Evolutionary conservation across 1,139 yeast genomes (phyloP).

Genomic region (Pichia sp.): DNA sequence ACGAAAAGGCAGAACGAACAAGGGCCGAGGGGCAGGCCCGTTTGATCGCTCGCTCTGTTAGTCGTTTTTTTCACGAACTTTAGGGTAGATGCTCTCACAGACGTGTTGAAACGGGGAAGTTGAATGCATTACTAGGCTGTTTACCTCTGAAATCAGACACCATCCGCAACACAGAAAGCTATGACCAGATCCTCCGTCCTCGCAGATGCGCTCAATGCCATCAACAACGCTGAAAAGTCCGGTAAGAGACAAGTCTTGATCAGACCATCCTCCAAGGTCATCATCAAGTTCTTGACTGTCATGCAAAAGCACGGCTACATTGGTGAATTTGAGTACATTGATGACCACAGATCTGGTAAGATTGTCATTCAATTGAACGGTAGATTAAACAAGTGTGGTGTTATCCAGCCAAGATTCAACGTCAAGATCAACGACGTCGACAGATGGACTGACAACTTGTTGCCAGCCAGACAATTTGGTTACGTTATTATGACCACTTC

Average conservation of each 20-base stretch:
- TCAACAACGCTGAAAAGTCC: slow-evolving; percentile 98
- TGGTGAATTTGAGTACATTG: slow-evolving; percentile 98
- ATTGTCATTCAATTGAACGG: slow-evolving; percentile 96
- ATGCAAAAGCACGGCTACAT: slow-evolving; percentile 81
- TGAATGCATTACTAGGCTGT: neutral
- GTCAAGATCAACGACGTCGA: slow-evolving; percentile 90
- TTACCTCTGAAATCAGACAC: neutral
- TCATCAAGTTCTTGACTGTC: slow-evolving; percentile 92
- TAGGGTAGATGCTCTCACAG: no score
- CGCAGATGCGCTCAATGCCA: slow-evolving; percentile 98
- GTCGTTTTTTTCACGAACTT: neutral
- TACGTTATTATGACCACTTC: slow-evolving; percentile 95
- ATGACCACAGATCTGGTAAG: slow-evolving; percentile 99
- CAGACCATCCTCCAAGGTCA: slow-evolving; percentile 99
- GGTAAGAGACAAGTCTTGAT: slow-evolving; percentile 99
- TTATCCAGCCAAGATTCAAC: slow-evolving; percentile 96
- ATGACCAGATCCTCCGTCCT: slow-evolving; percentile 99
- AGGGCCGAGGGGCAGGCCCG: neutral
- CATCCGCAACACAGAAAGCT: slow-evolving; percentile 28
- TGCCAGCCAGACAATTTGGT: slow-evolving; percentile 99
- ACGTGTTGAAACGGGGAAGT: no score
- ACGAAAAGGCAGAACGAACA: neutral
- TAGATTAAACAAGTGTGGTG: slow-evolving; percentile 98
- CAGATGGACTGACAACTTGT: slow-evolving; percentile 95
- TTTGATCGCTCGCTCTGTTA: neutral